These are phyloP conservation scores for Quercus phellos DNA, from an alignment of 331 rosid genomes.

Conservation along the genomic window DNA sequence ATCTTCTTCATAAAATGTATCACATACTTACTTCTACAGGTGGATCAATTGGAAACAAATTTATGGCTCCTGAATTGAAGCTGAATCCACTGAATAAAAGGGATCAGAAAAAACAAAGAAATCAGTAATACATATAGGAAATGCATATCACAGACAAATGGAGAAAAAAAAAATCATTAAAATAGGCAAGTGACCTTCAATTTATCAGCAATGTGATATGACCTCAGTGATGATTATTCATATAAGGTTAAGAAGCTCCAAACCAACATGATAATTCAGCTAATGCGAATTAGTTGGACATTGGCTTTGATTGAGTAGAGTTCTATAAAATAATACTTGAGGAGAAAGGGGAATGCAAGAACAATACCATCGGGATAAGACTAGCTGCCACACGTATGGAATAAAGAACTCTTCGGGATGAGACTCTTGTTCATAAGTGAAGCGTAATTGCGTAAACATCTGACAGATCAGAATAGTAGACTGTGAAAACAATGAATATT, in stretches of 20 bases:
- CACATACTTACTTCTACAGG: constrained; percentile 55
- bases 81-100: constrained; percentile 59
- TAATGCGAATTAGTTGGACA: neutral
- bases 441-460: constrained; percentile 97
- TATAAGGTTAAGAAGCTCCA: neutral
- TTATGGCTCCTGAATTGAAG: constrained; percentile 70
- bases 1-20: neutral
- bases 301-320: neutral
- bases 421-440: constrained; percentile 97
- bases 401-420: constrained; percentile 96
- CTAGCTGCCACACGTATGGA: constrained; percentile 95
- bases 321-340: neutral
- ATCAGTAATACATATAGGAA: constrained; percentile 13
- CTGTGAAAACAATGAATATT: constrained; percentile 8
- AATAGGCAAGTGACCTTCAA: neutral
- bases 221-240: neutral
- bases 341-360: constrained; percentile 16
- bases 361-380: constrained; percentile 73
- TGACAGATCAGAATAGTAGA: constrained; percentile 23
- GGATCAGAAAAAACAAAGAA: neutral
- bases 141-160: neutral
- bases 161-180: constrained; percentile 1
- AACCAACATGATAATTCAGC: neutral
- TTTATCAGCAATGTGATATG: neutral
- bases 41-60: constrained; percentile 71